phyloP scores from a whole-genome alignment of 2,329 filamentous ascomycete genomes.

The Penicillium rolfsii region DNA sequence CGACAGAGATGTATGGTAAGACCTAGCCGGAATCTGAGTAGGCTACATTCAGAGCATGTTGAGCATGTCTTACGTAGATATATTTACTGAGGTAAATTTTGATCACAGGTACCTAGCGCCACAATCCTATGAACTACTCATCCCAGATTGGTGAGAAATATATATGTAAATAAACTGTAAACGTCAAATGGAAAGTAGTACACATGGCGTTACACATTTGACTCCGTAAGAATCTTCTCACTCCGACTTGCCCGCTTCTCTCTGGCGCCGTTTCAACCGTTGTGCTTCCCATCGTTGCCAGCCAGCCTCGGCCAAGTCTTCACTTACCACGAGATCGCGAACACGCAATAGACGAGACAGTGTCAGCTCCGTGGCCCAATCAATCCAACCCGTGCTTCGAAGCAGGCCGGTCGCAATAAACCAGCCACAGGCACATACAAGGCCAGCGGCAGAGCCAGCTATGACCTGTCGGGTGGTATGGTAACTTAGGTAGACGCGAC shows the following conservation, averaged over 20 bases:
- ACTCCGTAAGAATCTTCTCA: slow-evolving; percentile 18
- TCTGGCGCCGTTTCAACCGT: slow-evolving; percentile 37
- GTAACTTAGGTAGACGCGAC: slow-evolving; percentile 88
- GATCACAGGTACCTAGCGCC: too few species aligned
- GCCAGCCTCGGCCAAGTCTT: slow-evolving; percentile 86
- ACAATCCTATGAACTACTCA: too few species aligned
- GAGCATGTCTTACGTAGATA: too few species aligned
- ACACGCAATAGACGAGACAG: slow-evolving; percentile 69
- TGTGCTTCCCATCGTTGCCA: slow-evolving; percentile 86
- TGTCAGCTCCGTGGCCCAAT: slow-evolving; percentile 70
- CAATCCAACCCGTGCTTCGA: slow-evolving; percentile 69
- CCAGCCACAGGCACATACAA: slow-evolving; percentile 74
- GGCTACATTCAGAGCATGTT: too few species aligned
- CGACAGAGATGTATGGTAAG: too few species aligned
- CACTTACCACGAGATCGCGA: slow-evolving; percentile 81
- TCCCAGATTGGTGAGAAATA: too few species aligned
- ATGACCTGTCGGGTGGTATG: slow-evolving; percentile 87
- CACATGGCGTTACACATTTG: background rate
- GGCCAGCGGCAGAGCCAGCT: slow-evolving; percentile 74
- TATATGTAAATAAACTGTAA: too few species aligned
- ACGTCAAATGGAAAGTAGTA: background rate
- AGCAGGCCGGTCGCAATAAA: slow-evolving; percentile 71
- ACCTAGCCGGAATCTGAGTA: too few species aligned
- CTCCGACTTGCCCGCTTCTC: slow-evolving; percentile 34
- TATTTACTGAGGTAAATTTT: too few species aligned